Percentiles rank a stretch among this genome's conserved stretches.
Conservation (phyloP, 768 basidiomycete species). For the Pisolithus albus region DNA sequence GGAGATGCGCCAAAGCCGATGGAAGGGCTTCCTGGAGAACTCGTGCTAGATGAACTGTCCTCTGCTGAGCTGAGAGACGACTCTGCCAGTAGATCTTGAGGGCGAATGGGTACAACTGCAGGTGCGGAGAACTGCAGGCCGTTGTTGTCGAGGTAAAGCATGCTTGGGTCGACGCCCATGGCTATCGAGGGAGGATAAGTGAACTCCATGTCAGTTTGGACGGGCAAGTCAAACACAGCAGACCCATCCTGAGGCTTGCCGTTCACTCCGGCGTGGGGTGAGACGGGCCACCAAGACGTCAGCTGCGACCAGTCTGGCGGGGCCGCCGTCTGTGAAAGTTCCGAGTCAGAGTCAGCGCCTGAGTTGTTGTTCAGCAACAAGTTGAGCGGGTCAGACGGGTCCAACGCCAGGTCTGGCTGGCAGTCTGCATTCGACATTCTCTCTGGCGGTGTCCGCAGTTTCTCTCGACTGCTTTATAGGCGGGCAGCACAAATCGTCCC, state of each 20-base stretch:
- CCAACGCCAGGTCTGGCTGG: conserved; percentile 39
- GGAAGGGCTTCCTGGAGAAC: conserved; percentile 21
- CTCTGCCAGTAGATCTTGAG: conserved; percentile 21
- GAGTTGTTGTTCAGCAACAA: conserved; percentile 48
- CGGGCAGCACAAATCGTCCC: conserved; percentile 21
- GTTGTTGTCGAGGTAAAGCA: conserved; percentile 42
- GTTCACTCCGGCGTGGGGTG: conserved; percentile 6
- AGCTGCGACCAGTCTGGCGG: conserved; percentile 52
- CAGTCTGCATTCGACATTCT: conserved; percentile 13
- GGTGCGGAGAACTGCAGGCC: conserved; percentile 1
- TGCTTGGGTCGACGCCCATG: conserved; percentile 58
- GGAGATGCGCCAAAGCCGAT: conserved; percentile 27
- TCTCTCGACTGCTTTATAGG: conserved; percentile 8
- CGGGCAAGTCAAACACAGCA: conserved; percentile 32
- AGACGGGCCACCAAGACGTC: conserved; percentile 38
- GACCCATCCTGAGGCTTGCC: conserved; percentile 34
- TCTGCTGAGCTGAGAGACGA: conserved; percentile 31
- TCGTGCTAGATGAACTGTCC: conserved; percentile 19
- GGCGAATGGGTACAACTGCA: conserved; percentile 17
- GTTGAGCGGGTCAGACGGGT: conserved; percentile 53
- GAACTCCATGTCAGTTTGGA: conserved; percentile 58
- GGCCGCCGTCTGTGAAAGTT: conserved; percentile 21
- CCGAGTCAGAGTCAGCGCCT: conserved; percentile 24
- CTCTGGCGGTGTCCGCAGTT: neutral
- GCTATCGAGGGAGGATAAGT: conserved; percentile 33